phyloP scores from a whole-genome alignment of 176 grass and related monocot genomes.

The Raddia guianensis region DNA sequence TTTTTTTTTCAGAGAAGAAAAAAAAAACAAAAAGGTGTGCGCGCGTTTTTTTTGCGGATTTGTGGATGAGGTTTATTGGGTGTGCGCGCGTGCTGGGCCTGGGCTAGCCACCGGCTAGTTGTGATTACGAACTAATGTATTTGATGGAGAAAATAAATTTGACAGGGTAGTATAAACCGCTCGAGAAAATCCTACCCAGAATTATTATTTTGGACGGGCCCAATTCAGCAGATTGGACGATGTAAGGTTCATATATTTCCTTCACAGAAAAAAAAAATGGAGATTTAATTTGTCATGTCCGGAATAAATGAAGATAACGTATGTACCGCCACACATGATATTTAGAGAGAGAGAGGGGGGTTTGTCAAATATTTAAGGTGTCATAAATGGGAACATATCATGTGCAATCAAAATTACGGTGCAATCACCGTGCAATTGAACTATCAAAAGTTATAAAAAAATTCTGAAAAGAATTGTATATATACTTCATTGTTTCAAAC shows the following conservation, averaged over 20 bases:
- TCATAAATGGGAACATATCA: too few species aligned
- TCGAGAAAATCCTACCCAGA: background rate
- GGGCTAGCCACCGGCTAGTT: background rate
- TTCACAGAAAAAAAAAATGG: background rate
- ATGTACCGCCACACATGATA: too few species aligned
- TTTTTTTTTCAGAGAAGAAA: too few species aligned
- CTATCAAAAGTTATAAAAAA: too few species aligned
- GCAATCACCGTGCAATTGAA: too few species aligned
- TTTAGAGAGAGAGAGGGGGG: too few species aligned
- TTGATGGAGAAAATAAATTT: background rate
- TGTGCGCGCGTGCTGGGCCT: background rate
- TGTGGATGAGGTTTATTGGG: conserved; percentile 14
- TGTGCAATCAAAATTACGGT: too few species aligned
- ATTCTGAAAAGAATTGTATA: too few species aligned
- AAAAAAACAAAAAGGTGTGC: too few species aligned
- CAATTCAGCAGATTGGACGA: background rate
- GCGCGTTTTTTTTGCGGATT: background rate
- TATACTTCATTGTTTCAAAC: too few species aligned
- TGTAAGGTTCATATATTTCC: background rate
- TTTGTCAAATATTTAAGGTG: too few species aligned
- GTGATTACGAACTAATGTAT: conserved; percentile 14
- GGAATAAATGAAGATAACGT: background rate
- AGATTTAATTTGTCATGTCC: background rate
- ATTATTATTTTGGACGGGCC: background rate
- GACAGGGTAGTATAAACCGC: background rate